Base-by-base conservation (phyloP, 306 rosid genomes). In the Amphicarpaea edgeworthii region DNA sequence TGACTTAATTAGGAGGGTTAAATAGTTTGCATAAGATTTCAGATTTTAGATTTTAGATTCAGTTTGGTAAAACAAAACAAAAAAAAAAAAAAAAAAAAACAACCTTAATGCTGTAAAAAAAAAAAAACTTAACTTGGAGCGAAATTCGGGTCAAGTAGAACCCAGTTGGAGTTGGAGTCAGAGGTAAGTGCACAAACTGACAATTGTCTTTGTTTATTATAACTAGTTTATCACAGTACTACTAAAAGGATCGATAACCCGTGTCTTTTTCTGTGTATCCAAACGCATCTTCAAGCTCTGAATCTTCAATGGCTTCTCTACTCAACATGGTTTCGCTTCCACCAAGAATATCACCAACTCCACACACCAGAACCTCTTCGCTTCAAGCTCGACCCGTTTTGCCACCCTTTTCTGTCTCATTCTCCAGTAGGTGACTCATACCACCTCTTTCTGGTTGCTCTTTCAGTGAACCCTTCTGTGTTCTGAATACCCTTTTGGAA, bases 291-390 rank as follows among this genome's bases (percentile, higher is more conserved):
- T 16, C 6, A 60, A 68, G 19, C 42, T 76, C 74, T 10, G 42
- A 42, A 45, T 62, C 70, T 62, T 54, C 75, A 63, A 82, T 82
- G 85, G 75, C 79, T 62, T 82, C 82, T 7, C 64, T 70, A 6
- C 61, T 82, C 77, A 82, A 82, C 78, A 70, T 82, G 82, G 50
- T 82, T 76, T 77, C 82, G 0, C 65, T 82, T 63, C 50, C 85
- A 32, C 78, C 82, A 43, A 82, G 21, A 76, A 54, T 50, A 82
- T 46, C 42, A 5, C 38, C 75, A 63, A 46, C 69, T 37, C n/a
- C 70, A 45, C 49, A n/a, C 49, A 12, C 75, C 7, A 62, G 70
- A 63, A 43, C 59, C 17, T 6, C 82, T 70, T 62, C 78, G 61
- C 3, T 81, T 81, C 85, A 70, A 51, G 12, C 81, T 23, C 70